Conservation (phyloP, 2,329 filamentous ascomycete species). For the Cladophialophora yegresii region DNA sequence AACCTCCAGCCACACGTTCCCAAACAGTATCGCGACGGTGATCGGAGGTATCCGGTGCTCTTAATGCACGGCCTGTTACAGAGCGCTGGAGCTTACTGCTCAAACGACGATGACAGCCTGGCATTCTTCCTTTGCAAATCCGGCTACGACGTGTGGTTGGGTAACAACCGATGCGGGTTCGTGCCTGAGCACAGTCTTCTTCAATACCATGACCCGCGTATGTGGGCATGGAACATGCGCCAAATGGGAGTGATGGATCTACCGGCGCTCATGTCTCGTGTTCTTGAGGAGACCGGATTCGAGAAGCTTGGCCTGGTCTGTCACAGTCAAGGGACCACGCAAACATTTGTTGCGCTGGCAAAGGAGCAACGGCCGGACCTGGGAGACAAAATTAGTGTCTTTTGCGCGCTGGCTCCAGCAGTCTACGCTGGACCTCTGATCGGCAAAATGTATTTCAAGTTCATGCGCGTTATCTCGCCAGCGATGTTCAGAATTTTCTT, state of each 20-base stretch:
- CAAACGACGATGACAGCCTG: slow-evolving; percentile 83
- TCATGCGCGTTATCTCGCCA: slow-evolving; percentile 80
- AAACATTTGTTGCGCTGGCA: slow-evolving; percentile 82
- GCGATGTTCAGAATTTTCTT: slow-evolving; percentile 77
- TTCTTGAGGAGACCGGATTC: slow-evolving; percentile 80
- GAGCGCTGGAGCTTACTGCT: slow-evolving; percentile 83
- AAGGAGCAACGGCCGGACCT: slow-evolving; percentile 87
- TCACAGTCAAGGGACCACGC: slow-evolving; percentile 88
- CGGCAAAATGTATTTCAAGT: slow-evolving; percentile 84
- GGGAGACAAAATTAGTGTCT: slow-evolving; percentile 79
- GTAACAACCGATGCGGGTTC: slow-evolving; percentile 89
- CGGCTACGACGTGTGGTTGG: slow-evolving; percentile 93
- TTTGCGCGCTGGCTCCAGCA: slow-evolving; percentile 87
- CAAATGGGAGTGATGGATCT: slow-evolving; percentile 92
- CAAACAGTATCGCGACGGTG: slow-evolving; percentile 43
- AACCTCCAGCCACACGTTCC: slow-evolving; percentile 29
- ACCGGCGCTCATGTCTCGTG: slow-evolving; percentile 74
- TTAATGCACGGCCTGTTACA: slow-evolving; percentile 88
- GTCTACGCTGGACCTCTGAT: slow-evolving; percentile 87
- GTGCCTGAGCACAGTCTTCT: slow-evolving; percentile 73
- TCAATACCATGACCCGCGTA: slow-evolving; percentile 73
- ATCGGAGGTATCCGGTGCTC: slow-evolving; percentile 75
- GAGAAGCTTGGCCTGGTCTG: slow-evolving; percentile 78
- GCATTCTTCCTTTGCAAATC: slow-evolving; percentile 91
- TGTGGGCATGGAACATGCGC: slow-evolving; percentile 96